Percentiles rank a stretch among this genome's conserved stretches.
phyloP scores from a whole-genome alignment of 805 yeast genomes.

The Hermanozyma aechmeae region DNA sequence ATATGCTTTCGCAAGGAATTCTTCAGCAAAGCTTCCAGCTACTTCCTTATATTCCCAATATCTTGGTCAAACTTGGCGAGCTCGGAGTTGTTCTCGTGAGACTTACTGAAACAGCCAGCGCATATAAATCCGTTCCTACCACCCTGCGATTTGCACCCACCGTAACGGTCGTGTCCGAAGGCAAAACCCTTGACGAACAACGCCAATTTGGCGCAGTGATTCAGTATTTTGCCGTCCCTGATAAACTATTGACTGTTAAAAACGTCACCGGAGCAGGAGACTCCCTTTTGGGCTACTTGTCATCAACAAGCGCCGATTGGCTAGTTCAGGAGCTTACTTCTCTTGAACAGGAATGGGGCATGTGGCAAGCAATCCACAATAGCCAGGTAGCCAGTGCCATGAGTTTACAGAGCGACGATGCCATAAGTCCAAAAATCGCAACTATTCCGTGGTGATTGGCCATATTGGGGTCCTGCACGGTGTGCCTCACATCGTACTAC shows the following conservation, averaged over 20 bases:
- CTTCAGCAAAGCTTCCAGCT: constrained; percentile 62
- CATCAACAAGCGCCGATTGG: constrained; percentile 25
- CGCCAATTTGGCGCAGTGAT: constrained; percentile 42
- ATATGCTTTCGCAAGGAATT: constrained; percentile 31
- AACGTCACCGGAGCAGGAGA: constrained; percentile 92
- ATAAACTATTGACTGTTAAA: constrained; percentile 23
- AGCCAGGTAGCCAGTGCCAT: constrained; percentile 34
- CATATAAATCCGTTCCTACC: constrained; percentile 25
- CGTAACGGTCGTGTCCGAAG: no score
- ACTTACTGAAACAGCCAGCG: constrained; percentile 13
- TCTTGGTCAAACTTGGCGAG: constrained; percentile 59
- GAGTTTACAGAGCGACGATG: constrained; percentile 10
- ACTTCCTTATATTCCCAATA: constrained; percentile 63
- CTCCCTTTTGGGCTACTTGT: constrained; percentile 58
- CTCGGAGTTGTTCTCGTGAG: constrained; percentile 45
- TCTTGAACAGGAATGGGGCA: constrained; percentile 27
- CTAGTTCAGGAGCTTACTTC: constrained; percentile 12
- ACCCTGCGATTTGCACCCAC: no score
- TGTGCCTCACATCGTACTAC: not conserved
- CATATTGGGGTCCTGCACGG: constrained; percentile 1
- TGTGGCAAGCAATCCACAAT: constrained; percentile 26
- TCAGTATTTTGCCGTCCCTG: constrained; percentile 49
- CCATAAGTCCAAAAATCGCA: constrained; percentile 18
- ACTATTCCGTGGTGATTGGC: not conserved
- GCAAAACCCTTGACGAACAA: no score